Conservation (phyloP, 2,329 filamentous ascomycete species). For the Trichoderma aggressivum region DNA sequence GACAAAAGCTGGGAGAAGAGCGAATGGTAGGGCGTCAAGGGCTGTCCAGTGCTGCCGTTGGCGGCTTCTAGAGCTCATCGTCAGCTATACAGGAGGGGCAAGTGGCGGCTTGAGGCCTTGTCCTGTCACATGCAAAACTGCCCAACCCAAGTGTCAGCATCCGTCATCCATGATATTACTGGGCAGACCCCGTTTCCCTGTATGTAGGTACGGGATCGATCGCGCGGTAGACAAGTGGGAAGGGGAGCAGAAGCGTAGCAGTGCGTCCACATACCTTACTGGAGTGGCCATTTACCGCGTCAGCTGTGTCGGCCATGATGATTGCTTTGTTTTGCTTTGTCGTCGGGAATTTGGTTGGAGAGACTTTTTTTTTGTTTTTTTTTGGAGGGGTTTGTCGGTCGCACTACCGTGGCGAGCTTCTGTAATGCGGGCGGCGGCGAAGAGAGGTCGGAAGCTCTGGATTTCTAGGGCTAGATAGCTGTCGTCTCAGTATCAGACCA, state of each 20-base stretch:
- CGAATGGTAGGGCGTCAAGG: slow-evolving; percentile 66
- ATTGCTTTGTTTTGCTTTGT: slow-evolving; percentile 28
- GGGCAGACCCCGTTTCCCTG: background rate
- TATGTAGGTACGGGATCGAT: slow-evolving; percentile 14
- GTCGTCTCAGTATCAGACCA: background rate
- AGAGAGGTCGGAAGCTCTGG: slow-evolving; percentile 4
- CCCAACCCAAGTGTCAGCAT: slow-evolving; percentile 37
- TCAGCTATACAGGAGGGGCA: slow-evolving; percentile 56
- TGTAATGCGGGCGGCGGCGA: background rate
- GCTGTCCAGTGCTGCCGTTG: slow-evolving; percentile 53
- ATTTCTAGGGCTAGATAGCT: background rate
- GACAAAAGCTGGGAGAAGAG: slow-evolving; percentile 67
- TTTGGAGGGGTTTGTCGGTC: background rate
- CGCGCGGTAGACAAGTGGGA: slow-evolving; percentile 2
- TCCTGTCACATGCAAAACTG: slow-evolving; percentile 19
- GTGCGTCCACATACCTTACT: slow-evolving; percentile 48
- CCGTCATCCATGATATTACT: slow-evolving; percentile 32
- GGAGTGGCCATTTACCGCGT: slow-evolving; percentile 44
- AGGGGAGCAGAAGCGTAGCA: slow-evolving; percentile 20
- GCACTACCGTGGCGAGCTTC: background rate
- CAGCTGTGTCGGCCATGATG: slow-evolving; percentile 33
- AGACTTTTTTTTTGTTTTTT: background rate
- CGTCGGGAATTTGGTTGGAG: slow-evolving; percentile 35
- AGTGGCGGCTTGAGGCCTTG: background rate
- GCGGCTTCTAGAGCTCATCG: slow-evolving; percentile 54